A percentile compares a stretch with the other conserved stretches of the same genome.
These are phyloP conservation scores for Carex parvula DNA, from an alignment of 176 grass and related monocot genomes.

Conservation along the genomic window DNA sequence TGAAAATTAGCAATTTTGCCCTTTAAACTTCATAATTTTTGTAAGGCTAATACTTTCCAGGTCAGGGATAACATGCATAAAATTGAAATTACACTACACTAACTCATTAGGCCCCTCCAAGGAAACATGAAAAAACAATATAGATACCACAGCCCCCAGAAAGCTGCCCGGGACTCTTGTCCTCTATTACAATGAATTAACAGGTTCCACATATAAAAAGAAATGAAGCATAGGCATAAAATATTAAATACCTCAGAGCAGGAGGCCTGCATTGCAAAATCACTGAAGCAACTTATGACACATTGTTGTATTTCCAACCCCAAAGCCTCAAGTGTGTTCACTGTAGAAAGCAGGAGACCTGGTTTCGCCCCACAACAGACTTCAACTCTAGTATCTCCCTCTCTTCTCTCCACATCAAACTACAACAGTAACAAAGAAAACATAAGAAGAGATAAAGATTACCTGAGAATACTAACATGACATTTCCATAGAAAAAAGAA, in stretches of 20 bases:
- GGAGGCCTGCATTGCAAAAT: constrained; percentile 95
- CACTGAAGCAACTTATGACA: constrained; percentile 97
- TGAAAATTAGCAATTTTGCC: too few relatives aligned
- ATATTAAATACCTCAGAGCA: constrained; percentile 69
- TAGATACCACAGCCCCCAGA: background rate
- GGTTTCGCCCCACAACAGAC: constrained; percentile 90
- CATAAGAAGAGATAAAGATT: background rate
- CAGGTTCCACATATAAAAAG: background rate
- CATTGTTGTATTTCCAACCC: constrained; percentile 96
- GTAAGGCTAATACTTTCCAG: too few relatives aligned
- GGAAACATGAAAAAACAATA: background rate
- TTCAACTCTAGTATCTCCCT: constrained; percentile 73
- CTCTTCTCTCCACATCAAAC: constrained; percentile 88
- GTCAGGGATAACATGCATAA: too few relatives aligned
- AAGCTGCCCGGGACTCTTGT: background rate
- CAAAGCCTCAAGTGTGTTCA: constrained; percentile 75
- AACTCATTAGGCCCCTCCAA: too few relatives aligned
- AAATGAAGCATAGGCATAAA: background rate
- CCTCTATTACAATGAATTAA: background rate
- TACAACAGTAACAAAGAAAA: background rate
- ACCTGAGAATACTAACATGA: background rate
- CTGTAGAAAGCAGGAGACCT: constrained; percentile 76
- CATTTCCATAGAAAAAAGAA: background rate
- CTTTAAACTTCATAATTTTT: too few relatives aligned
- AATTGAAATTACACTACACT: too few relatives aligned